Base-by-base conservation (phyloP, 495 filamentous ascomycete species). In the Penicillium malachiteum region DNA sequence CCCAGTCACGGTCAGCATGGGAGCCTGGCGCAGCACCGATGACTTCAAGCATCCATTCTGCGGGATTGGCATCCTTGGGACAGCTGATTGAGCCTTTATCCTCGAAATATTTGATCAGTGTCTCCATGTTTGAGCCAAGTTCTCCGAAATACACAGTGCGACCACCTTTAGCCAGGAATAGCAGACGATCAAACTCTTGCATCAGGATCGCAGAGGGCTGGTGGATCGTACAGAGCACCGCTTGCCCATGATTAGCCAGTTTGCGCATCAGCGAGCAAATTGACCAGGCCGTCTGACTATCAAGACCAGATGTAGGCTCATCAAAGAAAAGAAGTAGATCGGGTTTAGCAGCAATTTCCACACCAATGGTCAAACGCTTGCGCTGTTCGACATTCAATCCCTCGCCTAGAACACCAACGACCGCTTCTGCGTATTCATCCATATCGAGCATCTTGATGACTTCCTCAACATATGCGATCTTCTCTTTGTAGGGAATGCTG, bases 171-270 rank as follows among this genome's bases (percentile, higher is more conserved):
- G 85, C 84, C 26, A 96, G 76, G 76, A 96, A 92, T 10, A 94
- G 73, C 7, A 97, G 75, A 18, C 88, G 85, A 69, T 97, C 92
- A 63, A 97, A 97, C 52, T 90, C 81, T 64, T 96, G 87, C 75
- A 97, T 95, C 37, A 97, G 79, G 68, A 95, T 88, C 35, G 91
- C 91, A 0, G 87, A 91, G 1, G 92, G 92, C 67, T 97, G 93
- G 70, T 97, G 93, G 57, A 97, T 96, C 5, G 92, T 96, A 67
- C 89, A 94, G 5, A 96, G 84, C 62, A 96, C 85, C 13, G 92
- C 90, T 68, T 95, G 90, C 11, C 92, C 92, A 56, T 81, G 85
- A 69, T 90, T 84, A 43, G 92, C 88, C 37, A 96, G 78, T 65
- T 91, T 92, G 60, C 89, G 82, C 14, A 96, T 78, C 42, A 96